Base-by-base conservation (phyloP, 345 rosid genomes). In the Nephelium lappaceum region DNA sequence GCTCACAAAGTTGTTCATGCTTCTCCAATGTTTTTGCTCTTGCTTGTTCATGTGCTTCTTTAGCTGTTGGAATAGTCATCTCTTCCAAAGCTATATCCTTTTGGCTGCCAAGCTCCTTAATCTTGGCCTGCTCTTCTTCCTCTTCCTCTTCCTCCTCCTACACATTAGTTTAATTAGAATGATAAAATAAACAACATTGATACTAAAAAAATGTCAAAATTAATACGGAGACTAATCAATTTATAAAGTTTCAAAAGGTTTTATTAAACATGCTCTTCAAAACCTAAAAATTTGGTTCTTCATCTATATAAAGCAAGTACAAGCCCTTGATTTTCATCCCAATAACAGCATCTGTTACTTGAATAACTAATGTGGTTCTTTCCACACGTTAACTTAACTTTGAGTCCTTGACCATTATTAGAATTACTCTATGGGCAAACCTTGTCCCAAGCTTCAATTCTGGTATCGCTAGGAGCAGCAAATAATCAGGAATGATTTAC, bases 1-100 rank as follows among this genome's bases (percentile, higher is more conserved):
- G 97, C 83, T 96, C 98, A 83, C 99, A 96, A 57, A 96, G 99
- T 83, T 96, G 93, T 80, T 92, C 99, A 65, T 91, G 97, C 80
- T 93, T 89, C 86, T 95, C 99, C 70, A 93, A 76, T 71, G 99
- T 91, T 91, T 88, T 92, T 10, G 95, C 93, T 81, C 72, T 92
- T 15, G 91, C 93, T 83, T 85, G 92, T 79, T 96, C 94, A 57
- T 72, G 84, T 39, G 91, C 95, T 81, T 93, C 95, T 81, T 85
- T 90, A 77, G 93, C 89, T 25, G 97, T 93, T 72, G 94, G 80
- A 84, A 69, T 76, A 47, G 69, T 68, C 95, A 93, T 92, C 84
- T 93, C 93, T 79, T 96, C 94, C 88, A 94, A 85, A 75, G 95
- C 95, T 39, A 93, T 78, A 83, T 93, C 98, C 85, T 88, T 88